Evolutionary conservation across 2,329 filamentous ascomycete genomes (phyloP).

Genomic region (Calonectria multiphialidica): DNA sequence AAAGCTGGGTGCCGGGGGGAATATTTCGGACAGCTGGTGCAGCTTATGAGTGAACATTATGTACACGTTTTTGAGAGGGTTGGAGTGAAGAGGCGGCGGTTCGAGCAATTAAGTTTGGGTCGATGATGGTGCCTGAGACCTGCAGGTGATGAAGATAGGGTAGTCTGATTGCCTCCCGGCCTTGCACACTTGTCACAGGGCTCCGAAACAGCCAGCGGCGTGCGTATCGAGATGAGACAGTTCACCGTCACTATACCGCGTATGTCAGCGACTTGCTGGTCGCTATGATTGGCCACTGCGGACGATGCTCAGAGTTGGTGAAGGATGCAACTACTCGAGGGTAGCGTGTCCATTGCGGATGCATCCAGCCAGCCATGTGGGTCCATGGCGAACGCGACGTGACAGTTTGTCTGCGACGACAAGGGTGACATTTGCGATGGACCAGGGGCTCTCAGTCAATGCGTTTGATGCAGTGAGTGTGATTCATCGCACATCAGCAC

Average conservation of each 20-base stretch:
- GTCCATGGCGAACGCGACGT: neutral
- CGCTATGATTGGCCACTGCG: neutral
- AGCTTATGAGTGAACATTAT: neutral
- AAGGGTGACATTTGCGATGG: no score
- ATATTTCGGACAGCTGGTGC: neutral
- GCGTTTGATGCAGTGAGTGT: no score
- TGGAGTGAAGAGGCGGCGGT: neutral
- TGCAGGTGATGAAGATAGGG: no score
- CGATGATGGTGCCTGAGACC: no score
- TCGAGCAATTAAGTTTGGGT: no score
- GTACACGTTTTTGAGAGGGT: neutral
- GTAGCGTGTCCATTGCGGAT: neutral
- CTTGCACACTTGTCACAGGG: neutral
- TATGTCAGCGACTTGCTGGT: neutral
- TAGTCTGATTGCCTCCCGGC: no score
- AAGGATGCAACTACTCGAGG: neutral
- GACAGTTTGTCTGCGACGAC: neutral
- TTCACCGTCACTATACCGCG: neutral
- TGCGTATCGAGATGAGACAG: neutral
- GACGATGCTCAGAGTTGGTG: neutral
- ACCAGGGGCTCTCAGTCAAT: no score
- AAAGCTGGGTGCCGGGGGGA: neutral
- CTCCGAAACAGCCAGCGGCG: neutral
- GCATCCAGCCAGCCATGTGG: neutral
- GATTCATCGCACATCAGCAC: no score